Evolutionary conservation across 1,284 basidiomycete genomes (phyloP), one percentile per base, ranked within the genome.

Genomic region (Golubevia pallescens): DNA sequence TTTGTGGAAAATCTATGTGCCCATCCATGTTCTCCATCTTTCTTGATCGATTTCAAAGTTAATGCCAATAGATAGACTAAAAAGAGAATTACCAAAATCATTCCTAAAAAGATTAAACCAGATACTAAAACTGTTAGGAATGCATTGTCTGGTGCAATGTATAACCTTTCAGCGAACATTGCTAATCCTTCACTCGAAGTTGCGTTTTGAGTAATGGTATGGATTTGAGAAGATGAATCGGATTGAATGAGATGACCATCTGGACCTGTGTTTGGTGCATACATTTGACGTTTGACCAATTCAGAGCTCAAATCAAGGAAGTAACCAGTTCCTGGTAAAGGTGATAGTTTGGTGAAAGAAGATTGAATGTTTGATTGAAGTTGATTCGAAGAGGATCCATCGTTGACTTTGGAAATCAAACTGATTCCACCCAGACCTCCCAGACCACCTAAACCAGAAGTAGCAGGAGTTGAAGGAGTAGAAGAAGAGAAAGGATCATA

Each of bases 221-320:
- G 76, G 8, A 78, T 70, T 16, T 66, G 70, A 34, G 67, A 59
- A 2, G 67, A 63, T 16, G 62, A 56, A 13, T 57, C 19, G 57
- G 65, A 65, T 38, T 66, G 57, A 14, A 62, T 61, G 56, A 79
- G 70, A 57, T 75, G 70, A 28, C 81, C 81, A 32, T 74, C 74
- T 3, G 80, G 65, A 1, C 81, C 81, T 1, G 81, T 84, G 52
- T 78, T 78, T 16, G 81, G 81, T 51, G 81, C 81, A 51, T 84
- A 84, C 34, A 67, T 60, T 48, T 75, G 73, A 55, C 75, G 63
- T 59, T 73, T 76, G 56, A 57, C 24, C n/a, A 42, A 32, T 23
- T 7, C 28, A 23, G 42, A 16, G 3, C 13, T 51, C 51, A 65
- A 13, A 16, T 48, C 16, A 2, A 6, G 16, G 28, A 28, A 28